Base-by-base conservation (phyloP, 129 eudicot species). In the Flaveria trinervia region DNA sequence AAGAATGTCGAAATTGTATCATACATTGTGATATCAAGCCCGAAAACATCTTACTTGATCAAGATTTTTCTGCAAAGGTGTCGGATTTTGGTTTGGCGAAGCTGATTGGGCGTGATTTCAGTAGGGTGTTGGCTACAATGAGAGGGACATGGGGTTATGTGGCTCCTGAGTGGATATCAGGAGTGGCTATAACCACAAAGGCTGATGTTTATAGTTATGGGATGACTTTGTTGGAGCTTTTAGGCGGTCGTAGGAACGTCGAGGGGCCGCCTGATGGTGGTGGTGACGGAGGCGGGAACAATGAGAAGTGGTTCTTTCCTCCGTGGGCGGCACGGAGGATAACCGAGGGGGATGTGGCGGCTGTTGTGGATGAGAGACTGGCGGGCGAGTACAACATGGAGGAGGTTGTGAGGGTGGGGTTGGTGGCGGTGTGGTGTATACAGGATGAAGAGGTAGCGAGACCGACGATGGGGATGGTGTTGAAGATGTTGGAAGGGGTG, bases 101-200 rank as follows among this genome's bases (percentile, higher is more conserved):
- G 89, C 80, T 92, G 16, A 71, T 92, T 22, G 98, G 98, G 0
- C 81, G 96, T 3, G 98, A 92, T 78, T 88, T 86, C 69, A 92
- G 98, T 75, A 78, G 98, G 69, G 98, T 92, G 50, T 71, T 92
- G 80, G 98, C 91, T 15, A 86, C 96, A 14, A 88, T 92, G 98
- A 85, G 98, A 75, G 98, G 98, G 1, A 92, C 98, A 1, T 90
- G 98, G 98, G 98, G 98, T 1, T 92, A 92, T 57, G 96, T 92
- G 16, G 98, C 98, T 8, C 98, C 98, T 0, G 98, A 92, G 84
- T 92, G 98, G 98, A 92, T 92, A 65, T 92, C 98, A 1, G 98
- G 98, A 5, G 94, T 88, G 62, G 94, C 96, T 17, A 92, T 92
- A 62, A 90, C 96, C 33, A 84, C 92, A 20, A 92, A 92, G 75